Evolutionary conservation across 345 rosid species (phyloP), one percentile per base, ranked within the genome.

Genomic region (Psidium guajava): DNA sequence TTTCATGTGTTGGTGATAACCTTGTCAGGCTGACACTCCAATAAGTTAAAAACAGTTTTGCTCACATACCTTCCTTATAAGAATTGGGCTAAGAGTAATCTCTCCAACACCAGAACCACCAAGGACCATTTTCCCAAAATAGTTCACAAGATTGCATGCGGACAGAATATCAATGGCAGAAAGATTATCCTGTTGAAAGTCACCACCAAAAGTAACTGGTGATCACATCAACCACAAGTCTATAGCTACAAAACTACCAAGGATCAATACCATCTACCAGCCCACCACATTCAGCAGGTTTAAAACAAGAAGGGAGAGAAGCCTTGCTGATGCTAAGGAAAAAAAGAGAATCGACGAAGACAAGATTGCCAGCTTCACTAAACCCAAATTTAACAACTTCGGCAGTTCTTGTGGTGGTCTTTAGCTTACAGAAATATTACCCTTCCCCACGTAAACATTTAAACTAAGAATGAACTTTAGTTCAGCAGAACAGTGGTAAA

Each of bases 31-130:
- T 10, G 57, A 56, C 54, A 81, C 58, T 85, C n/a, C 69, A 87
- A 86, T n/a, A 50, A 64, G 59, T 28, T 50, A 84, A 82, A 18
- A 74, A 85, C 73, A 58, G 84, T 25, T 53, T 50, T 13, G 85
- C 85, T 82, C 85, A 89, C 92, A 69, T 69, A 95, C 99, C 98
- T 97, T 97, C 91, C 80, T 93, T 81, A 97, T 91, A 84, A 97
- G 99, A 85, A 97, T 97, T 85, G 99, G 99, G 86, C 87, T 87
- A 86, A 97, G 90, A 47, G 98, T 91, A 87, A 97, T 97, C 92
- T 97, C 96, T 85, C 99, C 99, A 92, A 96, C 99, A 84, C 98
- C 98, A 61, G 99, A 97, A 89, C 99, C 99, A 87, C 96, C 98
- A 88, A 97, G 99, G 90, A 90, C 95, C 99, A 96, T 97, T 91